phyloP scores from a whole-genome alignment of 2,329 filamentous ascomycete species.

The Pseudofabraea citricarpa region DNA sequence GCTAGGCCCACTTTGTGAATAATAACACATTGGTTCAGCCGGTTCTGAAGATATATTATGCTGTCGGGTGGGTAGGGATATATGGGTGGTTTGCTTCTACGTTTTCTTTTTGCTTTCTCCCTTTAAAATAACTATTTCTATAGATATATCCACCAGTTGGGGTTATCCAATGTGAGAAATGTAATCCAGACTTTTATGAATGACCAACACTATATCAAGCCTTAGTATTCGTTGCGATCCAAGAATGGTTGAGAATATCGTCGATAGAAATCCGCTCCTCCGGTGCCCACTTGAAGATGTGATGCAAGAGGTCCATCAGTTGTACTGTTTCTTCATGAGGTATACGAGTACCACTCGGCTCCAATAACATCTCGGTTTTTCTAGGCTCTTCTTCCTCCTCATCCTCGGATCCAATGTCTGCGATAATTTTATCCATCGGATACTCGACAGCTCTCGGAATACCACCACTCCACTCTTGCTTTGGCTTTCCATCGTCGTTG shows the following conservation, averaged over 20 bases:
- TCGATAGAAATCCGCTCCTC: conserved; percentile 4
- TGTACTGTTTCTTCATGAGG: conserved; percentile 4
- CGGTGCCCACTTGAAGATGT: conserved; percentile 3
- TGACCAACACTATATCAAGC: neutral
- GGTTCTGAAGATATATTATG: neutral
- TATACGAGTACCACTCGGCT: conserved; percentile 1
- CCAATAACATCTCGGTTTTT: conserved; percentile 2
- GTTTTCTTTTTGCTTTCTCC: neutral
- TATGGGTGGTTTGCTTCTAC: neutral
- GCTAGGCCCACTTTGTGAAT: neutral
- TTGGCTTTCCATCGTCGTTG: conserved; percentile 4
- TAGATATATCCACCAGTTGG: neutral
- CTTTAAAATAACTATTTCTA: no score
- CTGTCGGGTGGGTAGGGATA: neutral
- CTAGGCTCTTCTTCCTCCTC: conserved; percentile 3
- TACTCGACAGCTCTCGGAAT: conserved; percentile 4
- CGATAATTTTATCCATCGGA: conserved; percentile 4
- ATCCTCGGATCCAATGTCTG: conserved; percentile 7
- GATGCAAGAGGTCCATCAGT: conserved; percentile 2
- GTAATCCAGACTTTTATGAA: neutral
- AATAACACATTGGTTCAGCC: neutral
- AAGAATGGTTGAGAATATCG: conserved; percentile 4
- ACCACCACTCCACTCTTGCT: conserved; percentile 4
- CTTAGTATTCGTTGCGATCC: conserved; percentile 1
- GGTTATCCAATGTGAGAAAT: neutral